Conservation (phyloP, 2,329 filamentous ascomycete species). For the Scedosporium apiospermum region DNA sequence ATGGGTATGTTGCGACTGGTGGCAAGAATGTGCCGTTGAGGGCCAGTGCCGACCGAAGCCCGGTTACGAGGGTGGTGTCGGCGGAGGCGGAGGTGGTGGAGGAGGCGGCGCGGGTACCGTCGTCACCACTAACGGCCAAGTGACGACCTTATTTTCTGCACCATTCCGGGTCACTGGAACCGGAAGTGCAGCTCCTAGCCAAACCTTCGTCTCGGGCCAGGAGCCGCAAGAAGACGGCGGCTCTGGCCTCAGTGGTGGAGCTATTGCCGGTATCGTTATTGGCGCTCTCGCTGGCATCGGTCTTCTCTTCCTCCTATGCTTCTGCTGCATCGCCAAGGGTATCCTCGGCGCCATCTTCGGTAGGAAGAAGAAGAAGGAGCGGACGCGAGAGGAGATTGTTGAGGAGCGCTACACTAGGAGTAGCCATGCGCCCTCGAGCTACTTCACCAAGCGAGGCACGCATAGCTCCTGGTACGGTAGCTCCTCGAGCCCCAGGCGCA, state of each 20-base stretch:
- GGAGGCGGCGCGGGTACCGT: slow-evolving; percentile 27
- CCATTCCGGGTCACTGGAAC: slow-evolving; percentile 45
- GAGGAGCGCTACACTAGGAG: slow-evolving; percentile 51
- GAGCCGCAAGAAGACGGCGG: slow-evolving; percentile 24
- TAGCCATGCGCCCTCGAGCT: slow-evolving; percentile 26
- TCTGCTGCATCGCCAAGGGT: slow-evolving; percentile 60
- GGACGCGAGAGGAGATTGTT: slow-evolving; percentile 48
- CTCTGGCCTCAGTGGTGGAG: slow-evolving; percentile 53
- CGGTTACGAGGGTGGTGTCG: slow-evolving; percentile 27
- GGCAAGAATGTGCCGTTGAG: slow-evolving; percentile 54
- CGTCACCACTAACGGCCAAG: slow-evolving; percentile 33
- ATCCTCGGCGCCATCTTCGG: slow-evolving; percentile 57
- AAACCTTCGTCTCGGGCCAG: slow-evolving; percentile 34
- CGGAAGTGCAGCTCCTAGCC: slow-evolving; percentile 35
- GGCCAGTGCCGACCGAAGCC: slow-evolving; percentile 50
- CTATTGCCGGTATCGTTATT: slow-evolving; percentile 74
- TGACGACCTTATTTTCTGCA: slow-evolving; percentile 46
- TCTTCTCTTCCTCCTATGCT: slow-evolving; percentile 61
- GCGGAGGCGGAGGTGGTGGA: slow-evolving; percentile 15
- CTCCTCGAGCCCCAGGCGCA: slow-evolving; percentile 33
- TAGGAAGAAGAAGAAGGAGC: slow-evolving; percentile 38
- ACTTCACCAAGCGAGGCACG: slow-evolving; percentile 38
- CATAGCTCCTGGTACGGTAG: slow-evolving; percentile 49
- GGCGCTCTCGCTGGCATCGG: slow-evolving; percentile 58
- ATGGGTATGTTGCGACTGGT: slow-evolving; percentile 57